Evolutionary conservation across 352 stramenopile species (phyloP), one percentile per base, ranked within the genome.

Genomic region (Globisporangium orthogonon): DNA sequence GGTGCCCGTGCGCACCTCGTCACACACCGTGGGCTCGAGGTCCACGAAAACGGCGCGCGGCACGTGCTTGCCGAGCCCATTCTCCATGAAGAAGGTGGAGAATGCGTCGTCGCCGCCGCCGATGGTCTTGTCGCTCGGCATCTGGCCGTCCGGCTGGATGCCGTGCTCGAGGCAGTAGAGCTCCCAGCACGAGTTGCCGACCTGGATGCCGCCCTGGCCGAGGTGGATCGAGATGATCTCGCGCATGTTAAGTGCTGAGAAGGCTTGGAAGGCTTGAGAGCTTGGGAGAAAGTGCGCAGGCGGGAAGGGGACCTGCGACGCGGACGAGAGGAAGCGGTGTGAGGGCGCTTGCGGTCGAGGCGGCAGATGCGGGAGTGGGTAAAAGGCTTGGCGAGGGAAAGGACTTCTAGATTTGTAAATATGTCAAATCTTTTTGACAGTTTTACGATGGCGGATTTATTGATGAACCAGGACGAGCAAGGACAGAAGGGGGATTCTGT

Each of bases 1-100:
- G 7, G 91, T 95, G 62, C 96, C 96, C 37, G 83, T 91, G 61
- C 96, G 91, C 39, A 99, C 91, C 81, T 99, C 94, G 66, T 99
- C 96, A 68, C 94, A 98, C n/a, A 99, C 96, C 11, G 76, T 98
- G 7, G 96, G 96, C 75, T 99, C 97, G 30, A 99, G 78, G 81
- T 99, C 97, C 14, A 99, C 94, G 62, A 98, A 96, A 48, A 99
- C 89, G 9, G 95, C 92, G 62, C 97, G 93, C n/a, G 97, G 97
- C 30, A 99, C 96, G 83, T 99, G 93, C 73, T 98, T 98, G 66
- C 97, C 97, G 2, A 89, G 87, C 17, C 76, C 77, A 9, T 91
- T 97, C 66, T 97, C 90, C 33, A 74, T 90, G 75, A 97, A 98
- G 74, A 97, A 97, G 48, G 97, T 99, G 87, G 98, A 98, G 86